Evolutionary conservation across 768 basidiomycete species (phyloP), one percentile per base, ranked within the genome.

Genomic region (Xanthoconium stramineum): DNA sequence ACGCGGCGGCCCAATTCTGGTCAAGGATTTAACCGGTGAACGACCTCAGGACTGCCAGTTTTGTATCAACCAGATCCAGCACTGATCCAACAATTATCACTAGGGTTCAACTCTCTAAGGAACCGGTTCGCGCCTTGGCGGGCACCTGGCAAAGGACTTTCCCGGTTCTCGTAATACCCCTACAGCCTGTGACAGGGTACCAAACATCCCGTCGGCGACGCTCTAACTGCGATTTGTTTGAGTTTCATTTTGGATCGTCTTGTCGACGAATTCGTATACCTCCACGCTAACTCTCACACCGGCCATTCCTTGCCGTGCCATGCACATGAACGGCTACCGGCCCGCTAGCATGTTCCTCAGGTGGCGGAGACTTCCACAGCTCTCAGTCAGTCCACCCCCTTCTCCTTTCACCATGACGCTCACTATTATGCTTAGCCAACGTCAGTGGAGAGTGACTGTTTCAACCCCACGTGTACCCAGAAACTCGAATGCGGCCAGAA

Each of bases 221-320:
- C 63, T 47, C 65, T 61, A 66, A 61, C 68, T 19, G 65, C 69
- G 63, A 57, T 51, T 24, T 56, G 61, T 64, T 67, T 67, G 61
- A 53, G 67, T 69, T 65, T 68, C 65, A 63, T 71, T 67, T 67
- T 62, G 17, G 56, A 60, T 69, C 68, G 60, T 66, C 58, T 58
- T 60, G 53, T 70, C 58, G 68, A 57, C 61, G 39, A 35, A 58
- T 57, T 38, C 20, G 53, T 51, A 32, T 50, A 6, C 37, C 37
- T 46, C 15, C 42, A 30, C 36, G 8, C 47, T 32, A 15, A 32
- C 53, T 71, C 70, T 55, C 70, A 71, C 70, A 63, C 49, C 70
- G 70, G 70, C 57, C 66, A 50, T 38, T 10, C 9, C 19, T 62
- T 53, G 45, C 70, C 70, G 70, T 38, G 8, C 13, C 48, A 19